phyloP scores from a whole-genome alignment of 2,329 filamentous ascomycete genomes.

The Fusarium zealandicum region DNA sequence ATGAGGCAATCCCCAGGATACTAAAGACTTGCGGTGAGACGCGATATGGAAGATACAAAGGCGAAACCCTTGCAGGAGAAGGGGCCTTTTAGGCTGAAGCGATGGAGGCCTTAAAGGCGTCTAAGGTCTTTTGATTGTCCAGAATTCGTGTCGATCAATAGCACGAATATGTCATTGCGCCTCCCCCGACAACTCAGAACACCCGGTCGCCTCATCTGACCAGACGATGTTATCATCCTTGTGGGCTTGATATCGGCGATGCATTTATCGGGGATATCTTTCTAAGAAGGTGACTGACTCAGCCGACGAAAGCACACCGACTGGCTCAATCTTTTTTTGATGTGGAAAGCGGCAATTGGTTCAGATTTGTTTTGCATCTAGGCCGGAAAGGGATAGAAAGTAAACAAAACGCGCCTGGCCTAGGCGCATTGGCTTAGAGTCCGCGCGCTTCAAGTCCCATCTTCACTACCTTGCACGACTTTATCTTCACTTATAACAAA shows the following conservation, averaged over 20 bases:
- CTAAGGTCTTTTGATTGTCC: conserved; percentile 10
- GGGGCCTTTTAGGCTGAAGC: neutral
- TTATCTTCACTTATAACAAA: conserved; percentile 37
- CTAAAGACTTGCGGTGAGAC: conserved; percentile 14
- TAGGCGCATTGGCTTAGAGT: conserved; percentile 28
- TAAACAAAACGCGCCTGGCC: conserved; percentile 53
- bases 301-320: neutral
- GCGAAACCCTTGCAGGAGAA: conserved; percentile 9
- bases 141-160: conserved; percentile 28
- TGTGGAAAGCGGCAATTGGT: conserved; percentile 23
- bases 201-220: conserved; percentile 26
- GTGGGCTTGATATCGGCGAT: conserved; percentile 17
- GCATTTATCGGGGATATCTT: conserved; percentile 29
- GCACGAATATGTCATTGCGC: conserved; percentile 33
- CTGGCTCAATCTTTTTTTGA: conserved; percentile 2
- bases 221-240: conserved; percentile 33
- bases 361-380: conserved; percentile 42
- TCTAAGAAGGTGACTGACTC: conserved; percentile 18
- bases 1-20: conserved; percentile 18
- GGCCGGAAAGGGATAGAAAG: conserved; percentile 47
- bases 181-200: conserved; percentile 12
- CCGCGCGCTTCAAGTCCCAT: conserved; percentile 32
- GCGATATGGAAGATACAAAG: conserved; percentile 6
- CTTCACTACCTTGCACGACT: conserved; percentile 23
- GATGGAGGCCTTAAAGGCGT: conserved; percentile 2